Evolutionary conservation across 73 alveolate genomes (phyloP).

Genomic region (Paramecium bursaria): DNA sequence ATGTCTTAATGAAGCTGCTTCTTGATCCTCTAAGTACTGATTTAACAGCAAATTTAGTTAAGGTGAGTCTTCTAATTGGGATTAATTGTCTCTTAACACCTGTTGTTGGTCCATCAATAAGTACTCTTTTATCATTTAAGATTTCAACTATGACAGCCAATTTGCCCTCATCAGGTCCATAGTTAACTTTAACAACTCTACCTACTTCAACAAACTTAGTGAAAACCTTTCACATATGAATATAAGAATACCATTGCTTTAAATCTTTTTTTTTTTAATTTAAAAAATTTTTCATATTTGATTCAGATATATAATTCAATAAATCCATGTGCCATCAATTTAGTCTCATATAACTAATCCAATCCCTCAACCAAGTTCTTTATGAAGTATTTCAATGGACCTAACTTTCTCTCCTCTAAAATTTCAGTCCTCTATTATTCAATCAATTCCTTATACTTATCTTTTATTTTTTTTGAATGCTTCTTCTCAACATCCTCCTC

Average conservation of each 20-base stretch:
- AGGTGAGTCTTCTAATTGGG: conserved; percentile 86
- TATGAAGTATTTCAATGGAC: too few species aligned
- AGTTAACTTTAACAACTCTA: conserved; percentile 87
- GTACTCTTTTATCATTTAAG: conserved; percentile 87
- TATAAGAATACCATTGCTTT: background rate
- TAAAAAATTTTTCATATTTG: background rate
- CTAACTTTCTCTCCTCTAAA: too few species aligned
- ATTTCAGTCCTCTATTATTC: too few species aligned
- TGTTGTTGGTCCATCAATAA: conserved; percentile 89
- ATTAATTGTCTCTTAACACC: conserved; percentile 88
- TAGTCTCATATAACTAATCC: too few species aligned
- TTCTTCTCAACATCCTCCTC: too few species aligned
- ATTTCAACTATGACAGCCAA: conserved; percentile 90
- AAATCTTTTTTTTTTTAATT: too few species aligned
- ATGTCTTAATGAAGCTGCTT: conserved; percentile 73
- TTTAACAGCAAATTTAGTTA: conserved; percentile 77
- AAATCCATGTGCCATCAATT: too few species aligned
- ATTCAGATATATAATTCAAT: too few species aligned
- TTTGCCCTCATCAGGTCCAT: conserved; percentile 87
- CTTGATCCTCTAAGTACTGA: conserved; percentile 61
- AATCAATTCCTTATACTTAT: too few species aligned
- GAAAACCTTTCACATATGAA: conserved; percentile 42
- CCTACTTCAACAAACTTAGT: conserved; percentile 90
- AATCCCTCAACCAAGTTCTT: too few species aligned
- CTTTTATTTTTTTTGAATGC: too few species aligned